Conservation (phyloP, 805 yeast species). For the Yamadazyma scolyti region DNA sequence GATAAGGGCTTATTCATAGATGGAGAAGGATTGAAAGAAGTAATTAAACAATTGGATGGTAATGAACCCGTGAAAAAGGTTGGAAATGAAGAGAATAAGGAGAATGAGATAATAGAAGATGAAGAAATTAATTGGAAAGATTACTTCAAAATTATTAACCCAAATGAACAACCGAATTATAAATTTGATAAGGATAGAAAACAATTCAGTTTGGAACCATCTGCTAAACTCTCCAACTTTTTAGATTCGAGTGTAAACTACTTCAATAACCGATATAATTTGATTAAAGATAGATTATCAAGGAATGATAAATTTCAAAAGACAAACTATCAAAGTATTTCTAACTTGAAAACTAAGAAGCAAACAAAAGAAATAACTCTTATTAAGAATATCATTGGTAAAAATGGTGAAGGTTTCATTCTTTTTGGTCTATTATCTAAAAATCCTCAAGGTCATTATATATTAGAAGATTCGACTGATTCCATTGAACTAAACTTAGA, state of each 20-base stretch:
- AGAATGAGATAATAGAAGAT: conserved; percentile 20
- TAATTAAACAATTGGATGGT: conserved; percentile 53
- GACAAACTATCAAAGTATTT: conserved; percentile 38
- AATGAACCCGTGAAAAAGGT: conserved; percentile 12
- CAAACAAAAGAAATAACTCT: conserved; percentile 49
- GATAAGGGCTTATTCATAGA: conserved; percentile 85
- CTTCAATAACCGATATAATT: conserved; percentile 53
- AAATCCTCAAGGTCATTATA: conserved; percentile 64
- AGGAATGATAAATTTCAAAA: conserved; percentile 75
- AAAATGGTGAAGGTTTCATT: conserved; percentile 72
- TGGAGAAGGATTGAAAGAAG: conserved; percentile 60
- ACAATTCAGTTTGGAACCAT: conserved; percentile 48
- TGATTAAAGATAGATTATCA: conserved; percentile 65
- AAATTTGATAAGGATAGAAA: conserved; percentile 58
- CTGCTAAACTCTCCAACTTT: conserved; percentile 13
- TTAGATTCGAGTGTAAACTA: conserved; percentile 29
- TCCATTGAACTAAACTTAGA: conserved; percentile 62
- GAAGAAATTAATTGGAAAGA: conserved; percentile 58
- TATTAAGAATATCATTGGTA: conserved; percentile 81
- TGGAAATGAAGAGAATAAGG: conserved; percentile 18
- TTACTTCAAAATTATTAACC: conserved; percentile 63
- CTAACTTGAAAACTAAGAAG: conserved; percentile 34
- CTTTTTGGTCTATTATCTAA: conserved; percentile 72
- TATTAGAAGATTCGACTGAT: conserved; percentile 79
- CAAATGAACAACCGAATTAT: conserved; percentile 61